A percentile compares a stretch with the other conserved stretches of the same genome.
Conservation (phyloP, 805 yeast genomes). For the Cyberlindnera subsufficiens region DNA sequence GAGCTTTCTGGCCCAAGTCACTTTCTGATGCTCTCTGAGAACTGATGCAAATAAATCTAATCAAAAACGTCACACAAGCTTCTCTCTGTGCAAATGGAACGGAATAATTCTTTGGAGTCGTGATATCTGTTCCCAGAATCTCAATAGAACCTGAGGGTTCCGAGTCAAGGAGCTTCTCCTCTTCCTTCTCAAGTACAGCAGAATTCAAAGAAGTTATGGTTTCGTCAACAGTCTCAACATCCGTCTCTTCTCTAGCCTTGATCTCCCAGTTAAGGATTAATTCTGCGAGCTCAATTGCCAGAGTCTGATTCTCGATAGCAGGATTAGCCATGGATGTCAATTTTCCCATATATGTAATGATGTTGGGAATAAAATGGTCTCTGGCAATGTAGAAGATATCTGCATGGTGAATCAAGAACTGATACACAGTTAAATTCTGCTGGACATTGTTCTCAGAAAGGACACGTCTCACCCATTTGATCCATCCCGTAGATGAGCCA, state of each 20-base stretch:
- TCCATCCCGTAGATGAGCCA: conserved; percentile 59
- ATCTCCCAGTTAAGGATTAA: conserved; percentile 82
- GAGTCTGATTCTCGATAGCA: conserved; percentile 70
- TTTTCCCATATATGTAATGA: conserved; percentile 89
- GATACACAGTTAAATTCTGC: conserved; percentile 83
- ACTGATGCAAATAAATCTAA: conserved; percentile 81
- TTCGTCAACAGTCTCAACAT: conserved; percentile 6
- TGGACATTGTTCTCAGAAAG: conserved; percentile 83
- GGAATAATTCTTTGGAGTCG: conserved; percentile 43
- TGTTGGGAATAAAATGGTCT: conserved; percentile 83
- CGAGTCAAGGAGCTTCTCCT: conserved; percentile 15
- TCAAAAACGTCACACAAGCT: conserved; percentile 82
- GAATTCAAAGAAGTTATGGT: conserved; percentile 25
- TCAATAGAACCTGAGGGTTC: conserved; percentile 15
- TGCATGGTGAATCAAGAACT: conserved; percentile 80
- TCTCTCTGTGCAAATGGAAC: conserved; percentile 80
- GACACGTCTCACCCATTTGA: conserved; percentile 92
- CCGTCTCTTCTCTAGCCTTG: conserved; percentile 29
- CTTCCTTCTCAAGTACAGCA: conserved; percentile 23
- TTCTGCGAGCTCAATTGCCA: conserved; percentile 89
- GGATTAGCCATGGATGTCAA: conserved; percentile 73
- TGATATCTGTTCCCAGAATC: conserved; percentile 29
- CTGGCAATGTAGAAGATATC: conserved; percentile 80
- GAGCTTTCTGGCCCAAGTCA: conserved; percentile 74
- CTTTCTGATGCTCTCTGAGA: conserved; percentile 81